Evolutionary conservation across 2,329 filamentous ascomycete genomes (phyloP), one percentile per base, ranked within the genome.

Genomic region (Lasiodiplodia sp.): DNA sequence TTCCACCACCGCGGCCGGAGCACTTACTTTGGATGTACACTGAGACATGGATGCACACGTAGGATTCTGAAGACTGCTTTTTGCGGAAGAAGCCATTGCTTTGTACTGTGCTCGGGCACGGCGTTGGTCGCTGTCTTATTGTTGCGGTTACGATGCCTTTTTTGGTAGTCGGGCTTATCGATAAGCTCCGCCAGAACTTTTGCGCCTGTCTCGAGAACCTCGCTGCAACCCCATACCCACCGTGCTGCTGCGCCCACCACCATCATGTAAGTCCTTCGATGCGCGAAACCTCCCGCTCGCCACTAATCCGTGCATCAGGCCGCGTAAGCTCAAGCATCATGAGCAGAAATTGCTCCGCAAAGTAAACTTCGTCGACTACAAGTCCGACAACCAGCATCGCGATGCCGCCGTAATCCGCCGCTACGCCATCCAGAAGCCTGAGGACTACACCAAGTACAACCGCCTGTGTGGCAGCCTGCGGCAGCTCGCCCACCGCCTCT

Each of bases 291-390:
- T 5, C 28, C 28, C 28, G 28, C 28, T 28, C 28, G 28, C 28
- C 28, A 28, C 28, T 28, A 28, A 28, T 28, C 28, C 28, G 28
- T 4, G 28, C 28, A 28, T 28, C 28, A 28, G 28, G 28, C 28
- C 28, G 28, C 28, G 28, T 28, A 28, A 28, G 28, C 89, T 99
- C 78, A 98, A 97, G 83, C 89, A 97, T 83, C 95, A 97, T 83
- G 96, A 99, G 89, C 90, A 96, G 79, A 53, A 53, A 12, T 91
- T 98, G 78, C 88, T 98, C 72, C 86, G 87, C 75, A 95, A 95
- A 79, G 94, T 96, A 81, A 94, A 99, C 83, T 97, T 99, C 83
- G 90, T 94, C 79, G 96, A 91, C 77, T 97, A 95, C 86, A 96
- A 96, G 82, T 90, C 90, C 77, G 94, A 98, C 83, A 88, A 91